Conservation (phyloP, 2,329 filamentous ascomycete genomes). For the Talaromyces funiculosus region DNA sequence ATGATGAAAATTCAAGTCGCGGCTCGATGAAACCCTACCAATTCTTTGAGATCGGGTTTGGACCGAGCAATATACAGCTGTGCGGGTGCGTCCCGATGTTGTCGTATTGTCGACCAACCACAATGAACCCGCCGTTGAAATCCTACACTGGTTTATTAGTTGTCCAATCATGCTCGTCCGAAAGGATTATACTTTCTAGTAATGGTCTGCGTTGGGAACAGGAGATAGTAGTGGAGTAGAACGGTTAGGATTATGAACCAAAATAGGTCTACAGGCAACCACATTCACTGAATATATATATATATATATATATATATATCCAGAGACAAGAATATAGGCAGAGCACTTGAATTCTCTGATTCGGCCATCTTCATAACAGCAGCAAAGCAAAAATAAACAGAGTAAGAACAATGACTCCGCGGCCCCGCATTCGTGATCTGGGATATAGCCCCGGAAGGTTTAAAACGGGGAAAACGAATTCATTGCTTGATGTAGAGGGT, state of each 20-base stretch:
- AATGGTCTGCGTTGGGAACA: too few species aligned
- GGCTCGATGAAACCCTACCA: background rate
- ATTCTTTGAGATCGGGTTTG: background rate
- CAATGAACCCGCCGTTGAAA: background rate
- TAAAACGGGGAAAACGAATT: background rate
- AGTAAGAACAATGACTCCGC: background rate
- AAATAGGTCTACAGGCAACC: background rate
- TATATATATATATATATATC: too few species aligned
- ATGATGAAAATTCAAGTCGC: background rate
- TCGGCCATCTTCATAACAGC: background rate
- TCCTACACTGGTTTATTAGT: background rate
- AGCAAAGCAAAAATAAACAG: background rate
- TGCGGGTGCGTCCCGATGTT: background rate
- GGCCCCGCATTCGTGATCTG: constrained; percentile 3
- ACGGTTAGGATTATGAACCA: background rate
- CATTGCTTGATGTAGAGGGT: constrained; percentile 8
- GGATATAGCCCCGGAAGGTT: constrained; percentile 2
- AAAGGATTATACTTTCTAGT: too few species aligned
- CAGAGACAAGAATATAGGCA: background rate
- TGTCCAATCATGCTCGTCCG: background rate
- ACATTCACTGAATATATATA: background rate
- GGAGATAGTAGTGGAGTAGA: background rate
- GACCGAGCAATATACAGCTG: background rate
- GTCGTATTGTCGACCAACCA: background rate
- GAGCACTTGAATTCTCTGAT: background rate